Evolutionary conservation across 2,329 filamentous ascomycete genomes (phyloP).

Genomic region (Sclerotinia nivalis): DNA sequence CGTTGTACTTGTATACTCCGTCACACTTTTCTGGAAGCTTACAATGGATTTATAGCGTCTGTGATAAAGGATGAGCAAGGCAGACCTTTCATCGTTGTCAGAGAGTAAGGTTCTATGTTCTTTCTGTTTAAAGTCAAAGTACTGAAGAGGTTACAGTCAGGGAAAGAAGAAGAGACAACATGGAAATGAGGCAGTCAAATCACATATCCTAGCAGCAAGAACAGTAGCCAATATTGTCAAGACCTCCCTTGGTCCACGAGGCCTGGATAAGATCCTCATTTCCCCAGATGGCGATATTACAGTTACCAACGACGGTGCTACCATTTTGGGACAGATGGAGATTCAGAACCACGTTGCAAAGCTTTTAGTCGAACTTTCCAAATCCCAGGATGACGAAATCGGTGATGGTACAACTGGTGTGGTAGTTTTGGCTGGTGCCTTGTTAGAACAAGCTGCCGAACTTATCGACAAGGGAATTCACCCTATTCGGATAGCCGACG

Average conservation of each 20-base stretch:
- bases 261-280: slow-evolving; percentile 98
- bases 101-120: slow-evolving; percentile 70
- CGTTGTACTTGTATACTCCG: slow-evolving; percentile 30
- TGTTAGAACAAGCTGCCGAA: slow-evolving; percentile 94
- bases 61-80: slow-evolving; percentile 97
- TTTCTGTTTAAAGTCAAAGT: slow-evolving; percentile 28
- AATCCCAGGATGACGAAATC: slow-evolving; percentile 98
- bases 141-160: slow-evolving; percentile 61
- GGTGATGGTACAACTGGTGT: slow-evolving; percentile 98
- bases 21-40: slow-evolving; percentile 27
- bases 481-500: slow-evolving; percentile 96
- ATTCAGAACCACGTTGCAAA: slow-evolving; percentile 98
- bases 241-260: slow-evolving; percentile 91
- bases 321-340: slow-evolving; percentile 97
- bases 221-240: slow-evolving; percentile 98
- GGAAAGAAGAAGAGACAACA: slow-evolving; percentile 97
- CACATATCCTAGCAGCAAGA: slow-evolving; percentile 93
- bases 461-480: slow-evolving; percentile 99
- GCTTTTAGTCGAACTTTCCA: slow-evolving; percentile 92
- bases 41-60: slow-evolving; percentile 50
- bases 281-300: slow-evolving; percentile 99
- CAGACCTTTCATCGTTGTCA: slow-evolving; percentile 94
- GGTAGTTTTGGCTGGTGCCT: slow-evolving; percentile 89
- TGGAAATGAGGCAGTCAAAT: slow-evolving; percentile 96
- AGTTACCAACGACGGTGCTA: slow-evolving; percentile 97